Evolutionary conservation across 2,329 filamentous ascomycete species (phyloP), one percentile per base, ranked within the genome.

Genomic region (Diaporthe vaccinii): DNA sequence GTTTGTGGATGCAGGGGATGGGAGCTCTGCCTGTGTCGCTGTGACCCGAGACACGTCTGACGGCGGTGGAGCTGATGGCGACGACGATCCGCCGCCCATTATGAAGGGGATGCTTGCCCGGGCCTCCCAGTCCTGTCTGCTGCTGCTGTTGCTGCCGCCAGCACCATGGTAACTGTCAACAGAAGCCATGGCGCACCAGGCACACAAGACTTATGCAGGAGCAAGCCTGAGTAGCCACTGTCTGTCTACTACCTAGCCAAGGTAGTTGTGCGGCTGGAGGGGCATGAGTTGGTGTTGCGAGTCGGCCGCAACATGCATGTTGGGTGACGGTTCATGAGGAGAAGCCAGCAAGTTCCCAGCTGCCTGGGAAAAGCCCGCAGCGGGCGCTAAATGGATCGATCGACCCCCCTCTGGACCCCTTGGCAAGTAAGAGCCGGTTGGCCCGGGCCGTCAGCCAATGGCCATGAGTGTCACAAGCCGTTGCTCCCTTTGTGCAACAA

Each of bases 241-340:
- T 20, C n/a, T 22, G 25, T 22, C 17, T 49, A 12, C n/a, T 25
- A n/a, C 25, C 28, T 65, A 31, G 41, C 7, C 22, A 41, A 28
- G 49, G 15, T 55, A 20, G 15, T 41, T 31, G 34, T 41, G 65
- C 49, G 49, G 65, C 41, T 20, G 65, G 31, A 28, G 22, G 31
- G 65, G 31, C 34, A 68, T 68, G 65, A 12, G 59, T 10, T 41
- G 49, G 72, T 46, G 72, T 76, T 68, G 62, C 41, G 57, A 44
- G 20, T 74, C 61, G 36, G 72, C 57, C 65, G 65, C 65, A 25
- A 55, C 49, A 55, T 34, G 65, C 65, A 69, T 69, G 34, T 53
- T 41, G 65, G 31, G 31, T 36, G 31, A 58, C n/a, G 39, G 65
- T 69, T 69, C 49, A 25, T 69, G 65, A 69, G 49, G 65, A 69